phyloP scores from a whole-genome alignment of 345 rosid genomes.

The Corymbia maculata region DNA sequence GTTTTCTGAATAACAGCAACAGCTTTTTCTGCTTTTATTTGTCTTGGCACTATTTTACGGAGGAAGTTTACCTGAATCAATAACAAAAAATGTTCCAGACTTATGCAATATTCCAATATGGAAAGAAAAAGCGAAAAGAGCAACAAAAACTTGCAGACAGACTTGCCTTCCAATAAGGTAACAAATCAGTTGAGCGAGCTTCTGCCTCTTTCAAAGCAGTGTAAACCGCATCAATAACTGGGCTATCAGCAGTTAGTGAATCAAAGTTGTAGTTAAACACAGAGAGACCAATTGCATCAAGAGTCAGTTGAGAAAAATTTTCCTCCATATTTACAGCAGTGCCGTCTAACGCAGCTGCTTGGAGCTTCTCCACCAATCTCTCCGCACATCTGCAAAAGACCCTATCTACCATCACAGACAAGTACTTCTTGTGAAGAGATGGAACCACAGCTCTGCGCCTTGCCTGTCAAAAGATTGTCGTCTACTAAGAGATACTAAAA shows the following conservation, averaged over 20 bases:
- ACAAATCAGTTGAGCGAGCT: slow-evolving; percentile 80
- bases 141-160: not conserved
- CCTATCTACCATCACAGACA: slow-evolving; percentile 81
- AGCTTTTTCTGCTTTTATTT: slow-evolving; percentile 86
- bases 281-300: slow-evolving; percentile 82
- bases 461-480: slow-evolving; percentile 26
- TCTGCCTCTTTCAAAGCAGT: slow-evolving; percentile 93
- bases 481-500: not conserved
- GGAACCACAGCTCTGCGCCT: slow-evolving; percentile 93
- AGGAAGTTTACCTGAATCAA: slow-evolving; percentile 42
- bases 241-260: slow-evolving; percentile 67
- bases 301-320: slow-evolving; percentile 83
- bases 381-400: slow-evolving; percentile 88
- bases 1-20: slow-evolving; percentile 58
- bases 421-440: slow-evolving; percentile 83
- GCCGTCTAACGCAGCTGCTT: slow-evolving; percentile 56
- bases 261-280: slow-evolving; percentile 86
- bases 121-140: not conserved
- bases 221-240: slow-evolving; percentile 87
- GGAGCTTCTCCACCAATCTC: slow-evolving; percentile 85
- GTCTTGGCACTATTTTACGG: slow-evolving; percentile 85
- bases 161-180: slow-evolving; percentile 94
- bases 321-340: slow-evolving; percentile 87
- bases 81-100: not conserved
- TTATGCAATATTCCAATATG: not conserved